A percentile compares a stretch with the other conserved stretches of the same genome.
phyloP scores from a whole-genome alignment of 257 asterid genomes.

The Solanum boliviense region DNA sequence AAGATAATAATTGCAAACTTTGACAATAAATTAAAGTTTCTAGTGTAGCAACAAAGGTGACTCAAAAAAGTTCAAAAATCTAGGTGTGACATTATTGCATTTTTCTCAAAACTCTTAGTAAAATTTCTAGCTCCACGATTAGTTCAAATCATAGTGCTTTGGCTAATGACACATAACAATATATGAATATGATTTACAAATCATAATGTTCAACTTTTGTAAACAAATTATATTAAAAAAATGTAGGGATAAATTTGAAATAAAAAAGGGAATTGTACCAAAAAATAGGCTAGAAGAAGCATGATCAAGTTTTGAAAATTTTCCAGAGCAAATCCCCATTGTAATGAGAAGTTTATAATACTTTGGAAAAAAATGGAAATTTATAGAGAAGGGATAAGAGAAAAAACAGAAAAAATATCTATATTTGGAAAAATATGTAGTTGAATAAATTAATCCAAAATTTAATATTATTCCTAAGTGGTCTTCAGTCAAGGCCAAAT shows the following conservation, averaged over 20 bases:
- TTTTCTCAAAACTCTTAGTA: neutral
- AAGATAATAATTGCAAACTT: too few species aligned
- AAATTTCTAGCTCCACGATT: neutral
- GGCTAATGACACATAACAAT: neutral
- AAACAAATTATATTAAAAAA: neutral
- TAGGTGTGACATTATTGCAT: neutral
- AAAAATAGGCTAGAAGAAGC: slow-evolving; percentile 68
- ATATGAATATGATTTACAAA: too few species aligned
- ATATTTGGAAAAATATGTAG: neutral
- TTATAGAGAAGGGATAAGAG: neutral
- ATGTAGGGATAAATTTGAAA: too few species aligned
- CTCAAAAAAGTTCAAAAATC: neutral
- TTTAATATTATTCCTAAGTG: neutral
- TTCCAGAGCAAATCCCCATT: slow-evolving; percentile 72
- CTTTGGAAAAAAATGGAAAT: neutral
- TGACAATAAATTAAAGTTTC: neutral
- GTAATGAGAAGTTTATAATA: neutral
- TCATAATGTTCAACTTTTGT: neutral
- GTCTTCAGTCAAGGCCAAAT: neutral
- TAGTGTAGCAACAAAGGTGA: neutral
- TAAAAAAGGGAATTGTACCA: slow-evolving; percentile 18
- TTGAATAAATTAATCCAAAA: neutral
- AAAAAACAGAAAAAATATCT: neutral
- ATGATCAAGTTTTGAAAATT: slow-evolving; percentile 57
- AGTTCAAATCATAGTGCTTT: neutral